Conservation (phyloP, 2,329 filamentous ascomycete species). For the Penicillium hesseltinei region DNA sequence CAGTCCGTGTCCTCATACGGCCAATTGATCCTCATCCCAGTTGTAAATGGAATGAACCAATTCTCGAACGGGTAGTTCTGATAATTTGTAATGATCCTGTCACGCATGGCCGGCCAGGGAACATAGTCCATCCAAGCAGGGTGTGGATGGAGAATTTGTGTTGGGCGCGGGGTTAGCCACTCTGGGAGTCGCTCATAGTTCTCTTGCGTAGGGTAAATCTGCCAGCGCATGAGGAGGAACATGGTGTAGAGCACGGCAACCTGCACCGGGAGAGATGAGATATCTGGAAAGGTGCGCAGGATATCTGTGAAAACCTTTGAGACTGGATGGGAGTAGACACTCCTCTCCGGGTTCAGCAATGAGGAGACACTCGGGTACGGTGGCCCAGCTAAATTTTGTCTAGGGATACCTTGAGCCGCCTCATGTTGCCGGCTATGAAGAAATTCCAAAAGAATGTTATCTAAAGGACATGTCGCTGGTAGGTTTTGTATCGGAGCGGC, state of each 20-base stretch:
- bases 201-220: slow-evolving; percentile 72
- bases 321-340: slow-evolving; percentile 67
- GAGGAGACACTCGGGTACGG: slow-evolving; percentile 77
- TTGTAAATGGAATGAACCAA: slow-evolving; percentile 81
- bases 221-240: slow-evolving; percentile 85
- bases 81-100: slow-evolving; percentile 58
- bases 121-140: slow-evolving; percentile 81
- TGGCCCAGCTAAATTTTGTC: slow-evolving; percentile 68
- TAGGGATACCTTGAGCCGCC: slow-evolving; percentile 63
- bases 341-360: slow-evolving; percentile 68
- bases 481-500: slow-evolving; percentile 57
- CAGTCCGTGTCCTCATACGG: slow-evolving; percentile 73
- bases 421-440: slow-evolving; percentile 65
- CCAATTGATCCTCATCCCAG: slow-evolving; percentile 77
- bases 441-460: slow-evolving; percentile 77
- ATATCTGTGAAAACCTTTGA: slow-evolving; percentile 86
- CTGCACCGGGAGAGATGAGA: slow-evolving; percentile 75
- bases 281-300: slow-evolving; percentile 75
- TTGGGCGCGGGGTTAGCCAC: slow-evolving; percentile 66
- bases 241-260: slow-evolving; percentile 80
- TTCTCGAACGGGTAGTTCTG: slow-evolving; percentile 67
- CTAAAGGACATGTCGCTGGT: slow-evolving; percentile 70
- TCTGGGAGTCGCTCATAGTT: slow-evolving; percentile 76
- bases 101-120: slow-evolving; percentile 75
- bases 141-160: slow-evolving; percentile 67